Evolutionary conservation across 805 yeast species (phyloP).

Genomic region (Wickerhamomyces alni): DNA sequence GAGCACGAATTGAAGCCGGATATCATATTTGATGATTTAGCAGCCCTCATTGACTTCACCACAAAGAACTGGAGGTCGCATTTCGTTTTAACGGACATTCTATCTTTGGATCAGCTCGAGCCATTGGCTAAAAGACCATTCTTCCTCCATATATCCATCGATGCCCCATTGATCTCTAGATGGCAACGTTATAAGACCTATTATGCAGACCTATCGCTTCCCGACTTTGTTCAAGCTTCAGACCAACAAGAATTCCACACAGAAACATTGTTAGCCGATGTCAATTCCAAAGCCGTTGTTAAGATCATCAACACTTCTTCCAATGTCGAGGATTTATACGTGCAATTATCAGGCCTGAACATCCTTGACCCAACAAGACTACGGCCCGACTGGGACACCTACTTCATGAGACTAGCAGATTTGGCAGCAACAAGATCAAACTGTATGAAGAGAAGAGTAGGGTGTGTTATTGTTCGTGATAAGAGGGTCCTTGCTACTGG

Average conservation of each 20-base stretch:
- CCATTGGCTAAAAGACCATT: constrained; percentile 67
- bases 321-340: constrained; percentile 30
- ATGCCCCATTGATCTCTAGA: constrained; percentile 59
- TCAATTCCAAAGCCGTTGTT: constrained; percentile 44
- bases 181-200: constrained; percentile 21
- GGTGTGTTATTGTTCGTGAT: constrained; percentile 88
- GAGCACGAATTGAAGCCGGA: constrained; percentile 17
- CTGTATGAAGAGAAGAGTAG: constrained; percentile 96
- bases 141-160: constrained; percentile 72
- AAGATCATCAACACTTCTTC: constrained; percentile 48
- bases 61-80: constrained; percentile 62
- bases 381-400: constrained; percentile 94
- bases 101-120: constrained; percentile 35
- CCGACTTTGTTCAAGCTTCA: constrained; percentile 33
- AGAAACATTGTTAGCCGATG: constrained; percentile 30
- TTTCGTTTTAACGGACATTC: constrained; percentile 52
- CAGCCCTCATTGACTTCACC: constrained; percentile 49
- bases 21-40: constrained; percentile 31
- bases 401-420: constrained; percentile 90
- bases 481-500: constrained; percentile 92
- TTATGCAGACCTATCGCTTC: constrained; percentile 20
- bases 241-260: constrained; percentile 28
- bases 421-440: constrained; percentile 89
- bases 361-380: constrained; percentile 50
- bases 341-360: constrained; percentile 34